Conservation (phyloP, 2,329 filamentous ascomycete species). For the Reticulascus tulasneorum region DNA sequence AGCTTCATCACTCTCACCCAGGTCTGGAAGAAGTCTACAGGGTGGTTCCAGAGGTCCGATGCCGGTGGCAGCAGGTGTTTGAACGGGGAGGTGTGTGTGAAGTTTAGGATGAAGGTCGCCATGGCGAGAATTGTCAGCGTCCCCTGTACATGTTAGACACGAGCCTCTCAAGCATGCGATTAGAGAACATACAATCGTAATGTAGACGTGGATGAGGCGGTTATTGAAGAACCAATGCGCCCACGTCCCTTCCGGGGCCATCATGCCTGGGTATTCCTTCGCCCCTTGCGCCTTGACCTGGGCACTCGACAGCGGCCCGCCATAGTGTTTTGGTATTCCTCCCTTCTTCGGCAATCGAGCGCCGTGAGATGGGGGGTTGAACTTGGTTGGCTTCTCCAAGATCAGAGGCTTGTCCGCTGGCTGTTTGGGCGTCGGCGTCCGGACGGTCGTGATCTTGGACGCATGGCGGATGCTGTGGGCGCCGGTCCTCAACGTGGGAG, state of each 20-base stretch:
- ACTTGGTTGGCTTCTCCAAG: conserved; percentile 82
- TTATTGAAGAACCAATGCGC: conserved; percentile 82
- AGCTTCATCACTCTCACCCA: conserved; percentile 71
- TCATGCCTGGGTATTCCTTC: conserved; percentile 82
- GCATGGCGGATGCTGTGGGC: conserved; percentile 22
- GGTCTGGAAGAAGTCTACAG: conserved; percentile 61
- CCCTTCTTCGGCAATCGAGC: conserved; percentile 59
- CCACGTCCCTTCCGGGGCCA: conserved; percentile 78
- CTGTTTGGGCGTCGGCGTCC: conserved; percentile 16
- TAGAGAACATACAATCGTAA: conserved; percentile 66
- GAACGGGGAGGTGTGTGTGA: conserved; percentile 73
- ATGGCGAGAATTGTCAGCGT: conserved; percentile 66
- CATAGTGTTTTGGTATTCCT: conserved; percentile 65
- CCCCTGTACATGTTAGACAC: conserved; percentile 35
- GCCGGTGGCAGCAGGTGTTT: conserved; percentile 71
- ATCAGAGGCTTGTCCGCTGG: conserved; percentile 55
- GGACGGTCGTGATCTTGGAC: conserved; percentile 23
- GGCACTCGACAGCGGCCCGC: conserved; percentile 62
- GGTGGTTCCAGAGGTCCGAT: conserved; percentile 65
- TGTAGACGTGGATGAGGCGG: conserved; percentile 70
- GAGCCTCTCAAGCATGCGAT: background rate
- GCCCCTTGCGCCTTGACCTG: conserved; percentile 63
- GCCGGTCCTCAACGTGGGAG: conserved; percentile 22
- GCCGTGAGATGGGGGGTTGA: conserved; percentile 88
- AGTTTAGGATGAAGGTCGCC: conserved; percentile 74